A percentile compares a stretch with the other conserved stretches of the same genome.
Conservation (phyloP, 257 asterid genomes). For the Anisodus acutangulus region DNA sequence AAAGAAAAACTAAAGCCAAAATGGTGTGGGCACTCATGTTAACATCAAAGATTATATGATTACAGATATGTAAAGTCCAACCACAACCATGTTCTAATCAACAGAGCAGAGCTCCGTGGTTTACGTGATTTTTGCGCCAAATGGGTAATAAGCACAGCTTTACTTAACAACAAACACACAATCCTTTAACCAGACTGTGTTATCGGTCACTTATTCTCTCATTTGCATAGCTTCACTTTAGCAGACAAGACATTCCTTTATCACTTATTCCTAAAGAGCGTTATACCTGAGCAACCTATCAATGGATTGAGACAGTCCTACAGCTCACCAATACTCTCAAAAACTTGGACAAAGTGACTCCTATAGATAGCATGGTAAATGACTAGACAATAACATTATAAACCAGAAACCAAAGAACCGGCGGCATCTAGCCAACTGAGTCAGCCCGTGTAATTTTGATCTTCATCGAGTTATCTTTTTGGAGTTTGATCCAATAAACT, state of each 20-base stretch:
- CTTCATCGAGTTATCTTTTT: background rate
- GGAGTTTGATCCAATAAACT: background rate
- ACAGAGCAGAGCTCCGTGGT: background rate
- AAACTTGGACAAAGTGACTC: background rate
- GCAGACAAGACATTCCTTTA: background rate
- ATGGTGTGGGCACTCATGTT: background rate
- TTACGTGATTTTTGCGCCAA: background rate
- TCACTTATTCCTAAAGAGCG: background rate
- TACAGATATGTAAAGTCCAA: background rate
- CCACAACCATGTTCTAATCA: background rate
- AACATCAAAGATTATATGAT: background rate
- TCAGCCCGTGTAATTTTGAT: background rate
- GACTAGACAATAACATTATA: background rate
- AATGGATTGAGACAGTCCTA: background rate
- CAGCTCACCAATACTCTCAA: background rate
- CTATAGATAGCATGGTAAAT: background rate
- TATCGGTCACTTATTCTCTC: background rate
- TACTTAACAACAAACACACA: background rate
- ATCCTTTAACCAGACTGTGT: background rate
- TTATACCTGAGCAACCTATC: constrained; percentile 3
- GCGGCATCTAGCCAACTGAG: background rate
- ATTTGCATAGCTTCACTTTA: background rate
- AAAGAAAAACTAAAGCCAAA: background rate
- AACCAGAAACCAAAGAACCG: background rate
- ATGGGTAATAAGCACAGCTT: background rate